phyloP scores from a whole-genome alignment of 2,329 filamentous ascomycete genomes.

The Seiridium cupressi region DNA sequence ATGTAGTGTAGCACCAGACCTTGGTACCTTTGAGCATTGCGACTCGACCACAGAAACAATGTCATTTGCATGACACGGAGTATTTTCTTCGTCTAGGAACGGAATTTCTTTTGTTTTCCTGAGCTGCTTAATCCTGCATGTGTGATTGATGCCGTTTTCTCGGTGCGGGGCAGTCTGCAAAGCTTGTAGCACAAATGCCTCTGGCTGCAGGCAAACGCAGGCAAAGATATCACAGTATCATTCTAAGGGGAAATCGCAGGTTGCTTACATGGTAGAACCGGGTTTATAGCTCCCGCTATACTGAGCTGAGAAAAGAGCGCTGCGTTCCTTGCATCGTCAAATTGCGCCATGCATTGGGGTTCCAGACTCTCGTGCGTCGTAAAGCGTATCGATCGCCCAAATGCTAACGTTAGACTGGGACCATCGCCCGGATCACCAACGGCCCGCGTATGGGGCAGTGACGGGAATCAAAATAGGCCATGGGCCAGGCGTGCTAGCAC shows the following conservation, averaged over 20 bases:
- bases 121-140: not conserved
- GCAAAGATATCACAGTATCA: not conserved
- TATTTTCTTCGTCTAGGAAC: no score
- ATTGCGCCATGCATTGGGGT: not conserved
- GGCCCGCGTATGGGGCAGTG: not conserved
- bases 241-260: not conserved
- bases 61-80: no score
- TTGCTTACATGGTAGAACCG: not conserved
- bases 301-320: not conserved
- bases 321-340: not conserved
- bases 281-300: not conserved
- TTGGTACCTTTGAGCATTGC: no score
- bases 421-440: not conserved
- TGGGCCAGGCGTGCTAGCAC: not conserved
- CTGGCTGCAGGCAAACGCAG: not conserved
- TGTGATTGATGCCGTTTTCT: not conserved
- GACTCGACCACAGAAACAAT: no score
- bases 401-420: not conserved
- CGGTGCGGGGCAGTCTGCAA: not conserved
- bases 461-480: not conserved
- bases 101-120: not conserved
- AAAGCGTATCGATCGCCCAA: not conserved
- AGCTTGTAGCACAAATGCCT: not conserved
- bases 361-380: not conserved
- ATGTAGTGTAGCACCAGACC: no score